These are phyloP conservation scores for Pelargonium myrrhifolium DNA, from an alignment of 441 rosid species.

Conservation along the genomic window DNA sequence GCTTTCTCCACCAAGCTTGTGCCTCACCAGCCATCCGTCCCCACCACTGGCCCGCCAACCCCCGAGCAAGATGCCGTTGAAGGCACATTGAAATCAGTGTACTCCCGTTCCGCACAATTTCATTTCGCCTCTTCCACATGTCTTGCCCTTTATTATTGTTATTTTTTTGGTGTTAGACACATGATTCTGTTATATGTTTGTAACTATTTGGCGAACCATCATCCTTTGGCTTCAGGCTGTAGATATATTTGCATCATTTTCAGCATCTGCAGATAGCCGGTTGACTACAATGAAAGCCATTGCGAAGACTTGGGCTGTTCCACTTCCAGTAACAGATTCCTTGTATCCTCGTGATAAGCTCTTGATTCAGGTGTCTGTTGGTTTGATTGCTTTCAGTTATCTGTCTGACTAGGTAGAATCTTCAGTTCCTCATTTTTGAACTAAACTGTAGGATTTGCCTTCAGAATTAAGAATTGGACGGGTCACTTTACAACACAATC, in stretches of 20 bases:
- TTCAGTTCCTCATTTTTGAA: conserved; percentile 24
- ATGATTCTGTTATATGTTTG: not conserved
- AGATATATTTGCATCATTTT: conserved; percentile 71
- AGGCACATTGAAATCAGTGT: no score
- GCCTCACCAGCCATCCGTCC: no score
- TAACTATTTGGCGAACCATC: conserved; percentile 8
- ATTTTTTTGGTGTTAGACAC: not conserved
- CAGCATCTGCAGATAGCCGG: conserved; percentile 45
- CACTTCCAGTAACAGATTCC: conserved; percentile 32
- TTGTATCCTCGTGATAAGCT: conserved; percentile 50
- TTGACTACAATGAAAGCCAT: conserved; percentile 44
- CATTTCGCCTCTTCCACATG: no score
- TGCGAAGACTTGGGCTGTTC: conserved; percentile 61
- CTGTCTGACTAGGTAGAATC: conserved; percentile 9
- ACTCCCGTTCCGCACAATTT: no score
- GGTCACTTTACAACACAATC: conserved; percentile 47
- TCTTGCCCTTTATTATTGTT: not conserved
- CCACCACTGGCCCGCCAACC: no score
- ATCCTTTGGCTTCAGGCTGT: conserved; percentile 51
- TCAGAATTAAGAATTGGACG: conserved; percentile 65
- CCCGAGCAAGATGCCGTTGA: no score
- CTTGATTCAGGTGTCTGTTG: conserved; percentile 59
- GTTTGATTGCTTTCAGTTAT: conserved; percentile 15
- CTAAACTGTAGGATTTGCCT: conserved; percentile 45
- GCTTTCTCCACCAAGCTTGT: no score